Conservation (phyloP, 2,329 filamentous ascomycete species). For the Colletotrichum sp. region DNA sequence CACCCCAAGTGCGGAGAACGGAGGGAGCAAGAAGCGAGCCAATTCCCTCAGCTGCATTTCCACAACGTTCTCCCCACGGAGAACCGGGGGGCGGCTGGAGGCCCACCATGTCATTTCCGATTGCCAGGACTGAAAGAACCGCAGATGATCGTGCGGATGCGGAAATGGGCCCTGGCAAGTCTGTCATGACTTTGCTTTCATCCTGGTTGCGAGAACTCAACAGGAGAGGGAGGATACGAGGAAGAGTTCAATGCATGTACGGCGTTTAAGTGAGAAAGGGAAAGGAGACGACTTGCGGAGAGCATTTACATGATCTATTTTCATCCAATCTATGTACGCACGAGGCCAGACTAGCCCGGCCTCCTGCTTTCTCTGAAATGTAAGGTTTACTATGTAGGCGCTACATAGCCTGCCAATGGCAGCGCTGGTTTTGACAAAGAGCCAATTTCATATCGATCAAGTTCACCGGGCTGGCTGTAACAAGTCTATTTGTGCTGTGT, state of each 20-base stretch:
- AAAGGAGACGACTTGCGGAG: not conserved
- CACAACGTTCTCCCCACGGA: not conserved
- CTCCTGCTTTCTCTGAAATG: not conserved
- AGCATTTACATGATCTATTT: constrained; percentile 7
- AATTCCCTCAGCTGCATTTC: constrained; percentile 4
- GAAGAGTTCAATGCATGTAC: not conserved
- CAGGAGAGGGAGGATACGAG: not conserved
- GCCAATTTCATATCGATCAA: not conserved
- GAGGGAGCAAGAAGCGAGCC: constrained; percentile 6
- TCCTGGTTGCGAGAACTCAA: not conserved
- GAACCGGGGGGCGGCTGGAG: not conserved
- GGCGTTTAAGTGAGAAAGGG: not conserved
- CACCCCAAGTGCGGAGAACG: not conserved
- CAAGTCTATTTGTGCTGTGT: not conserved
- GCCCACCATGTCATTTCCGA: not conserved
- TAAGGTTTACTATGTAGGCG: not conserved
- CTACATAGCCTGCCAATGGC: not conserved
- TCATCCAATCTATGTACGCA: not conserved
- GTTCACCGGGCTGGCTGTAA: not conserved
- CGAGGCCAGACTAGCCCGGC: not conserved
- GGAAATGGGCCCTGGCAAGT: not conserved
- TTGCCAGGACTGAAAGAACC: not conserved
- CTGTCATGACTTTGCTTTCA: not conserved
- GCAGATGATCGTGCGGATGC: not conserved
- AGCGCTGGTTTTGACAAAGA: not conserved